These are phyloP conservation scores for Aspergillus ustus DNA, from an alignment of 2,329 filamentous ascomycete species.

Conservation along the genomic window DNA sequence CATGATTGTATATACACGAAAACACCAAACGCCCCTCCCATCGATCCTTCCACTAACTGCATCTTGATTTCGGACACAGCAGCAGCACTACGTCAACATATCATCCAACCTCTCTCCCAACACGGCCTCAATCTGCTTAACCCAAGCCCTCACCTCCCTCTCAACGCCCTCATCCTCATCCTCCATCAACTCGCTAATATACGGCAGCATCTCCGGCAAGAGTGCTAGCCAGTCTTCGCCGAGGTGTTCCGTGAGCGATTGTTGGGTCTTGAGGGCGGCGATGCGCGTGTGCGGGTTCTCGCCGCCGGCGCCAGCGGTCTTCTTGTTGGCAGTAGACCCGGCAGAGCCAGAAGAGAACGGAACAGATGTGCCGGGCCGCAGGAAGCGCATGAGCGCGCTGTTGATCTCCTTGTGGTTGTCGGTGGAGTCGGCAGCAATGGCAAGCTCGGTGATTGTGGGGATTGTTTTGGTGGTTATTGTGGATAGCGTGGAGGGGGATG, in stretches of 20 bases:
- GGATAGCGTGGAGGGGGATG: conserved; percentile 42
- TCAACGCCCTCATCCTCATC: conserved; percentile 96
- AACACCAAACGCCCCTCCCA: not conserved
- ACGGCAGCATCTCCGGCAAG: conserved; percentile 93
- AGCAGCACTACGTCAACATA: conserved; percentile 73
- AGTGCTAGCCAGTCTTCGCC: conserved; percentile 93
- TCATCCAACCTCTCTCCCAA: conserved; percentile 88
- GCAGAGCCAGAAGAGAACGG: conserved; percentile 7
- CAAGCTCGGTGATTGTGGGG: conserved; percentile 78
- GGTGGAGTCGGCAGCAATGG: conserved; percentile 77
- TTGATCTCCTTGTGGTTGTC: conserved; percentile 94
- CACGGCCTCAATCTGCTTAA: conserved; percentile 84
- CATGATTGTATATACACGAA: not conserved
- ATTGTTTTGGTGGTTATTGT: conserved; percentile 64
- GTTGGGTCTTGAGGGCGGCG: conserved; percentile 80
- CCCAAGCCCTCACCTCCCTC: conserved; percentile 86
- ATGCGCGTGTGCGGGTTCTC: conserved; percentile 74
- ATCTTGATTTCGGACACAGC: not conserved
- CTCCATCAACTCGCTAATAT: conserved; percentile 93
- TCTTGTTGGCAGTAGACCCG: conserved; percentile 5
- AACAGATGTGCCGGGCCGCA: conserved; percentile 61
- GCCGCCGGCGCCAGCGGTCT: conserved; percentile 36
- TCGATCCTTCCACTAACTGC: not conserved
- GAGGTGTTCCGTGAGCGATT: conserved; percentile 75
- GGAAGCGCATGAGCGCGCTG: conserved; percentile 72